Percentiles rank a stretch among this genome's conserved stretches.
Evolutionary conservation across 2,329 filamentous ascomycete genomes (phyloP).

Genomic region (Plenodomus lindquistii): DNA sequence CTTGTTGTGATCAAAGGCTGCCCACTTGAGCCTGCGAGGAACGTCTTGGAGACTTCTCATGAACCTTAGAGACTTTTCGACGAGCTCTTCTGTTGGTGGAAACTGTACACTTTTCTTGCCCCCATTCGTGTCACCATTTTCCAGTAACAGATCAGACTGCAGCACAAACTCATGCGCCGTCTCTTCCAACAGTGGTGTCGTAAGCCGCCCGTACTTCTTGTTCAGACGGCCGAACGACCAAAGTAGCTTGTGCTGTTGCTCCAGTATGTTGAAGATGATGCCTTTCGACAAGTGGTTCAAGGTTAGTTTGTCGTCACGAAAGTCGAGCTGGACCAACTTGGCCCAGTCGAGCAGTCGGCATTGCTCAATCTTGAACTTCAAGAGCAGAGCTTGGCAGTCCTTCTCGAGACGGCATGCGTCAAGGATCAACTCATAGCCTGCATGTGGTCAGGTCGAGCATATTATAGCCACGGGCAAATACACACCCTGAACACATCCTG

Average conservation of each 20-base stretch:
- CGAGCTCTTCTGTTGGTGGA: slow-evolving; percentile 31
- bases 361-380: slow-evolving; percentile 45
- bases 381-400: slow-evolving; percentile 38
- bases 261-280: slow-evolving; percentile 40
- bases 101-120: slow-evolving; percentile 33
- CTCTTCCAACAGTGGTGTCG: slow-evolving; percentile 35
- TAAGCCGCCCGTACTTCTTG: slow-evolving; percentile 34
- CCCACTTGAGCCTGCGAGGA: slow-evolving; percentile 39
- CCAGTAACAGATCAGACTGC: slow-evolving; percentile 10
- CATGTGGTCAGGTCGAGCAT: background rate
- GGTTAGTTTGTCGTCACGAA: slow-evolving; percentile 35
- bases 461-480: background rate
- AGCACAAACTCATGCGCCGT: background rate
- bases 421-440: slow-evolving; percentile 44
- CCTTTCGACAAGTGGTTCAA: slow-evolving; percentile 39
- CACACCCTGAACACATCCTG: slow-evolving; percentile 42
- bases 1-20: slow-evolving; percentile 34
- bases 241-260: slow-evolving; percentile 39
- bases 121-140: slow-evolving; percentile 12
- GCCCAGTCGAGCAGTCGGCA: slow-evolving; percentile 46
- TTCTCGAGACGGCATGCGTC: slow-evolving; percentile 40
- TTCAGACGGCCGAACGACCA: slow-evolving; percentile 37
- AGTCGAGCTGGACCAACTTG: slow-evolving; percentile 36
- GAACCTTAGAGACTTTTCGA: slow-evolving; percentile 36
- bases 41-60: slow-evolving; percentile 29